Percentiles rank a stretch among this genome's conserved stretches.
phyloP scores from a whole-genome alignment of 768 basidiomycete species.

The Leccinellum luteum region DNA sequence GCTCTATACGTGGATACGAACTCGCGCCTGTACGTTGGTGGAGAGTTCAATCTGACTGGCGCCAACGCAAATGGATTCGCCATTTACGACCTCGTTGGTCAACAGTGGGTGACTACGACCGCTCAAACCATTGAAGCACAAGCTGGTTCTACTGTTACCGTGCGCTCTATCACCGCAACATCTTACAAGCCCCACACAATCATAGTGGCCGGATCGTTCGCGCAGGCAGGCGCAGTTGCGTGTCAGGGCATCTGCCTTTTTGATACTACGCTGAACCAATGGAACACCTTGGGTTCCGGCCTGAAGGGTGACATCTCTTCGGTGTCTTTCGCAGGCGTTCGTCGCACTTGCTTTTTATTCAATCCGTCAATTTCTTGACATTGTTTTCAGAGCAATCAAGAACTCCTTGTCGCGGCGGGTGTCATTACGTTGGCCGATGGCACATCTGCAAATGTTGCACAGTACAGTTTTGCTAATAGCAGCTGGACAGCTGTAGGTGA shows the following conservation, averaged over 20 bases:
- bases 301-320: conserved; percentile 78
- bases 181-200: conserved; percentile 57
- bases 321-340: conserved; percentile 78
- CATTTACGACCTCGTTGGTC: conserved; percentile 68
- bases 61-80: conserved; percentile 66
- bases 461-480: conserved; percentile 65
- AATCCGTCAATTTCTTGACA: conserved; percentile 4
- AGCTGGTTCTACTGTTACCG: conserved; percentile 54
- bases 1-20: conserved; percentile 64
- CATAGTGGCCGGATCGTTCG: conserved; percentile 87
- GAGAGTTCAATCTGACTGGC: conserved; percentile 69
- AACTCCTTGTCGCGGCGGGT: conserved; percentile 76
- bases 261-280: conserved; percentile 65
- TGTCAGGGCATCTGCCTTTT: conserved; percentile 82
- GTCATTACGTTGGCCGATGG: conserved; percentile 67
- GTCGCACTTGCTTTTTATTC: conserved; percentile 26
- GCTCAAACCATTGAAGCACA: conserved; percentile 59
- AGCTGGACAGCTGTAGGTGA: conserved; percentile 74
- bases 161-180: conserved; percentile 69
- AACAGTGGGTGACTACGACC: conserved; percentile 58
- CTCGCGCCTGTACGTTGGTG: conserved; percentile 77
- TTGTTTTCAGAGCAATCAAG: conserved; percentile 52
- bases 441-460: conserved; percentile 67
- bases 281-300: conserved; percentile 77
- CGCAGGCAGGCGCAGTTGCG: conserved; percentile 66